Base-by-base conservation (phyloP, 106 monocot genomes). In the Dendrobium huoshanense region DNA sequence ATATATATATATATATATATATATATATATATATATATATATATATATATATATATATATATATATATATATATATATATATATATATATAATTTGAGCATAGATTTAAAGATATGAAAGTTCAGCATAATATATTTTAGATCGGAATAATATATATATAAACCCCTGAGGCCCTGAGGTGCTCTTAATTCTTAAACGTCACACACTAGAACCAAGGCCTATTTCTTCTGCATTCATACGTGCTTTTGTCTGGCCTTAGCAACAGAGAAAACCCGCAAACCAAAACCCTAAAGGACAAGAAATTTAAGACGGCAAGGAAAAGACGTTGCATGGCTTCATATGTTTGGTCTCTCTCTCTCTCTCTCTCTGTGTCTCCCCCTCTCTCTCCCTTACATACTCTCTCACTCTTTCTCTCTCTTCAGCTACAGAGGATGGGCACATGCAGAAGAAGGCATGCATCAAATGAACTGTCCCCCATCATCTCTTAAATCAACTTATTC, bases 401-500 rank as follows among this genome's bases (percentile, higher is more conserved):
- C 37, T 37, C 37, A 37, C 45, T 45, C 45, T 45, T 45, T 45
- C 10, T 51, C 51, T 51, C 51, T 51, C 15, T 10, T 41, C 42
- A 20, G 43, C 40, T 42, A 74, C 74, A 43, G 40, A 41, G 41
- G 41, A 41, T 42, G 17, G 40, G 19, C 19, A 74, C 74, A 74
- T 19, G 74, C 17, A 33, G 74, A 43, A 33, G 33, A 33, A 18
- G 5, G 74, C 31, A 43, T 19, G 17, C 42, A 41, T 5, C 42
- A 43, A 11, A 74, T 74, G 74, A 74, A 18, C 41, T 74, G 74
- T 74, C 74, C 42, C 17, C 74, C 22, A 74, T 74, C 74, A 74
- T 19, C 4, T 41, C 43, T 43, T 74, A 41, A 73, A 73, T 73
- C 73, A 43, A 9, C 41, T 74, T 33, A 74, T 74, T 74, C 74